Conservation (phyloP, 768 basidiomycete species). For the Boletus subparvulus region DNA sequence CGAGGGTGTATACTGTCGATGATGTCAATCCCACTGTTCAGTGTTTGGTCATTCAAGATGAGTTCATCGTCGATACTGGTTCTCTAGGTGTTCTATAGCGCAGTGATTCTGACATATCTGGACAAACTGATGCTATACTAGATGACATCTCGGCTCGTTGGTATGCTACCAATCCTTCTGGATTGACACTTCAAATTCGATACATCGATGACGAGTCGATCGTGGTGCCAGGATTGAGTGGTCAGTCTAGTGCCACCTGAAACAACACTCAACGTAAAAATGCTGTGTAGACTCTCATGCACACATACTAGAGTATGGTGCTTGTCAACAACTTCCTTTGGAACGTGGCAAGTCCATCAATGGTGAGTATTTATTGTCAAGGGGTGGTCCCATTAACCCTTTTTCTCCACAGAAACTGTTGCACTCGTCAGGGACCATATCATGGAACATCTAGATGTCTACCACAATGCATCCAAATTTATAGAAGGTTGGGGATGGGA, state of each 20-base stretch:
- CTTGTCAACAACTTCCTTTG: conserved; percentile 59
- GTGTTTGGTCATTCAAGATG: conserved; percentile 59
- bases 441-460: conserved; percentile 53
- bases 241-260: conserved; percentile 38
- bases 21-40: conserved; percentile 48
- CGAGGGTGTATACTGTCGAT: conserved; percentile 70
- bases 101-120: background rate
- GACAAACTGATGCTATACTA: conserved; percentile 21
- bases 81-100: conserved; percentile 42
- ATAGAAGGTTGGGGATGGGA: conserved; percentile 90
- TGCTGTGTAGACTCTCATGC: conserved; percentile 66
- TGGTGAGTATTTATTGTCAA: conserved; percentile 38
- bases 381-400: background rate
- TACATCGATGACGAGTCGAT: conserved; percentile 57
- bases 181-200: conserved; percentile 39
- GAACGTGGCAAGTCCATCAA: conserved; percentile 57
- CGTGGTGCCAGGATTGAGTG: conserved; percentile 67
- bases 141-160: conserved; percentile 45
- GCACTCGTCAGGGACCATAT: conserved; percentile 62
- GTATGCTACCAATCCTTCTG: conserved; percentile 27
- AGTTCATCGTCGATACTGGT: conserved; percentile 53
- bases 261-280: background rate
- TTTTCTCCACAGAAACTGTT: conserved; percentile 52
- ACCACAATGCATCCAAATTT: conserved; percentile 55
- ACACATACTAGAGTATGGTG: conserved; percentile 79